Base-by-base conservation (phyloP, 352 stramenopile genomes). In the Phytophthora cactorum region DNA sequence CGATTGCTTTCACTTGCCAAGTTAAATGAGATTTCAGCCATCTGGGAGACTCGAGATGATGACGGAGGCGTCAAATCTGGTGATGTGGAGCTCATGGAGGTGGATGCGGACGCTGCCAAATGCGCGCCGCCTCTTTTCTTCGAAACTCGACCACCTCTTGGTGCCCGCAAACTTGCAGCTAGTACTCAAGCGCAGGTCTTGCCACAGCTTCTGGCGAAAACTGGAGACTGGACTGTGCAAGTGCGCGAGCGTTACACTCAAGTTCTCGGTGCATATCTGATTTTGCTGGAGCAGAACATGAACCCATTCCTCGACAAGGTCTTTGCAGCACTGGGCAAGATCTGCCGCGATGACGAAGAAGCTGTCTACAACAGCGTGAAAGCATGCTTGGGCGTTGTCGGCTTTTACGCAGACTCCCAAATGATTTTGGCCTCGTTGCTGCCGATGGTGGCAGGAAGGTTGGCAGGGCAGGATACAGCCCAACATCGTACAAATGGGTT, bases 401-500 rank as follows among this genome's bases (percentile, higher is more conserved):
- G 88, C 7, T 79, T 81, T 47, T 92, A 92, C 51, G 82, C 84
- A 8, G 82, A 96, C 68, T 70, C 82, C 29, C 75, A 87, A 54
- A 87, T 92, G 61, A 82, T 96, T 54, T 75, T 96, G 44, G 75
- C 84, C 8, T 90, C 83, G 9, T 58, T 96, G 52, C 46, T 94
- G 29, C 88, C 86, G 9, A 87, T 96, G 78, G 84, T 87, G 11
- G 76, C 78, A 25, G 88, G 88, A 28, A 72, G 80, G 22, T 63
- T 90, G 9, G 71, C 85, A 53, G 88, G 88, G 3, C 86, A 93
- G 53, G 86, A 94, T 68, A 92, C 88, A 10, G 75, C 84, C 7
- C 86, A 89, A 52, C 83, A 96, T 62, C 84, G 88, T 32, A 93
- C 77, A 17, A 93, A 92, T 55, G 88, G 86, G 3, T 65, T 96